Evolutionary conservation across 2,329 filamentous ascomycete species (phyloP).

Genomic region (Pyrenochaeta sp.): DNA sequence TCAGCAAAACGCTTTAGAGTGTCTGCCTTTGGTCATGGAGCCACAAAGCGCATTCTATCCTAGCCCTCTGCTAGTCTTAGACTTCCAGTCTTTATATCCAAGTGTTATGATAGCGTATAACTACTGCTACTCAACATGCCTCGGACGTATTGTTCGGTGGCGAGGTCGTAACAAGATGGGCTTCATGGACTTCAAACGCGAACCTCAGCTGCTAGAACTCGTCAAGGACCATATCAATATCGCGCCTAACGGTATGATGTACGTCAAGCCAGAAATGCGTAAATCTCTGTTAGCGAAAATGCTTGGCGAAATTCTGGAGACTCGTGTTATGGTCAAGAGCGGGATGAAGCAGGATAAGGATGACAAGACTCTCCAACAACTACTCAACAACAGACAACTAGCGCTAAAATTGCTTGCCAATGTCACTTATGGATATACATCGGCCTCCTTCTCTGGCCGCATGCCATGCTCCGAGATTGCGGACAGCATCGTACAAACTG

Average conservation of each 20-base stretch:
- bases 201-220: conserved; percentile 76
- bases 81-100: conserved; percentile 96
- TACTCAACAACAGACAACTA: conserved; percentile 92
- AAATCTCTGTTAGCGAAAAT: conserved; percentile 95
- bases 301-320: conserved; percentile 94
- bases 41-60: conserved; percentile 94
- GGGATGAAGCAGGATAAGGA: conserved; percentile 95
- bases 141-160: conserved; percentile 87
- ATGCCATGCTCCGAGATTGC: conserved; percentile 99
- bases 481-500: conserved; percentile 97
- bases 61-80: conserved; percentile 86
- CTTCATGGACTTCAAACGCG: conserved; percentile 84
- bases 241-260: conserved; percentile 96
- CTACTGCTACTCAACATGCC: conserved; percentile 96
- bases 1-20: conserved; percentile 92
- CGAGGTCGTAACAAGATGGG: conserved; percentile 95
- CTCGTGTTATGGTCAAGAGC: conserved; percentile 95
- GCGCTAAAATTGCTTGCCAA: conserved; percentile 98
- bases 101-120: conserved; percentile 99
- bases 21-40: conserved; percentile 95
- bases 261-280: conserved; percentile 82
- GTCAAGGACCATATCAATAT: conserved; percentile 89
- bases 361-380: conserved; percentile 82
- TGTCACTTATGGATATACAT: conserved; percentile 97
- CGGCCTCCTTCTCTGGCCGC: conserved; percentile 92